Evolutionary conservation across 495 filamentous ascomycete species (phyloP).

Genomic region (Neurospora tetrasperma): DNA sequence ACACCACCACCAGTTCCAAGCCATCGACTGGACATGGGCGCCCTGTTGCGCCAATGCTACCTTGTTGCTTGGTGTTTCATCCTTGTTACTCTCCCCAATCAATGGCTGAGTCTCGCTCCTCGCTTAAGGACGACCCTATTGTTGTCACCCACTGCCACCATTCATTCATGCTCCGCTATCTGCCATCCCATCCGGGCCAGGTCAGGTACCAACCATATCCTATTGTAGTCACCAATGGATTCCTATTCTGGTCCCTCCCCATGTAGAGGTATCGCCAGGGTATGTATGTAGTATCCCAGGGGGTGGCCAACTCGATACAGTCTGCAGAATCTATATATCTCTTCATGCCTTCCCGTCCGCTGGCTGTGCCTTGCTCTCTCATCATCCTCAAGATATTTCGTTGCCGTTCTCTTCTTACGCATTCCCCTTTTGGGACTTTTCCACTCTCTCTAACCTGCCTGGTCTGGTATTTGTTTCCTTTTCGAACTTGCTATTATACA

Average conservation of each 20-base stretch:
- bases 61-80: neutral
- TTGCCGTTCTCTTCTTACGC: neutral
- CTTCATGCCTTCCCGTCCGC: neutral
- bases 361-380: neutral
- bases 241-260: neutral
- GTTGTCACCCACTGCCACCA: neutral
- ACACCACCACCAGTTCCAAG: neutral
- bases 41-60: neutral
- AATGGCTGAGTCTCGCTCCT: neutral
- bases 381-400: neutral
- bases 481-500: neutral
- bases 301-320: neutral
- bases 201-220: neutral
- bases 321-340: neutral
- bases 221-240: neutral
- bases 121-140: neutral
- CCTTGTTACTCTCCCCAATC: neutral
- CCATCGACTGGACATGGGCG: neutral
- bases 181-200: neutral
- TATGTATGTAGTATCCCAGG: neutral
- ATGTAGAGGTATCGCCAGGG: neutral
- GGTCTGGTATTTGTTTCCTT: neutral
- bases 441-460: neutral
- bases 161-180: neutral
- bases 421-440: neutral